Evolutionary conservation across 352 stramenopile genomes (phyloP).

Genomic region (Globisporangium acanthophoron): DNA sequence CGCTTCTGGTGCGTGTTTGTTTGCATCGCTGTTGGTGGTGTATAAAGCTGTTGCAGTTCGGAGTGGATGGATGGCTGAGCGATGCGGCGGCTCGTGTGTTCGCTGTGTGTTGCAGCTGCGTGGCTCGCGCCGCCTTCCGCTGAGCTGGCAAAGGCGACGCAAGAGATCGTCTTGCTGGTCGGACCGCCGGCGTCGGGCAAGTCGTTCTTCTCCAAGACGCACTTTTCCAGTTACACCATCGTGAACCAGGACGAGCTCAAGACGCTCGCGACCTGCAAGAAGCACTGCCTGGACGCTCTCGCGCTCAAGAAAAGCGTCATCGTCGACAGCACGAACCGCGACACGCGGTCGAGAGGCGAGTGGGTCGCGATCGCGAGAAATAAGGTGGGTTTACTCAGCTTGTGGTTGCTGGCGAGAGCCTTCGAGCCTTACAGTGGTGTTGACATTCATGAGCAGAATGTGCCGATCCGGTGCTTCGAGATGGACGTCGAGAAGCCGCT

Average conservation of each 20-base stretch:
- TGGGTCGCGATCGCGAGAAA: slow-evolving; percentile 71
- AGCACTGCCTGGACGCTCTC: slow-evolving; percentile 49
- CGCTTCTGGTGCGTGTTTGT: slow-evolving; percentile 18
- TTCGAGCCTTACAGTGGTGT: background rate
- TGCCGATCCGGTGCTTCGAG: slow-evolving; percentile 67
- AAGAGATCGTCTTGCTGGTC: slow-evolving; percentile 71
- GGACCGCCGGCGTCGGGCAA: slow-evolving; percentile 74
- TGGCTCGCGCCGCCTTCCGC: slow-evolving; percentile 21
- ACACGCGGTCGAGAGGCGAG: slow-evolving; percentile 47
- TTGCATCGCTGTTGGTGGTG: background rate
- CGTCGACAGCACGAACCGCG: slow-evolving; percentile 84
- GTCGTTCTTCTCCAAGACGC: slow-evolving; percentile 46
- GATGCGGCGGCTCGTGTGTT: background rate
- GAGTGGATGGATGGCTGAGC: background rate
- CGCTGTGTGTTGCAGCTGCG: slow-evolving; percentile 13
- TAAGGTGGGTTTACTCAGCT: slow-evolving; percentile 25
- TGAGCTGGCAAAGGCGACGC: slow-evolving; percentile 19
- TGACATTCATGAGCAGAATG: slow-evolving; percentile 19
- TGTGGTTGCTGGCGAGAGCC: background rate
- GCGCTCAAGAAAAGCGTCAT: slow-evolving; percentile 64
- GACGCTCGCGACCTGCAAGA: slow-evolving; percentile 71
- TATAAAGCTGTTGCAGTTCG: background rate
- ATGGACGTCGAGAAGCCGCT: slow-evolving; percentile 77
- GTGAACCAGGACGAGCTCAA: slow-evolving; percentile 87
- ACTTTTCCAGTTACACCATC: slow-evolving; percentile 47